Percentiles rank a stretch among this genome's conserved stretches.
Evolutionary conservation across 257 asterid genomes (phyloP).

Genomic region (Apocynum venetum): DNA sequence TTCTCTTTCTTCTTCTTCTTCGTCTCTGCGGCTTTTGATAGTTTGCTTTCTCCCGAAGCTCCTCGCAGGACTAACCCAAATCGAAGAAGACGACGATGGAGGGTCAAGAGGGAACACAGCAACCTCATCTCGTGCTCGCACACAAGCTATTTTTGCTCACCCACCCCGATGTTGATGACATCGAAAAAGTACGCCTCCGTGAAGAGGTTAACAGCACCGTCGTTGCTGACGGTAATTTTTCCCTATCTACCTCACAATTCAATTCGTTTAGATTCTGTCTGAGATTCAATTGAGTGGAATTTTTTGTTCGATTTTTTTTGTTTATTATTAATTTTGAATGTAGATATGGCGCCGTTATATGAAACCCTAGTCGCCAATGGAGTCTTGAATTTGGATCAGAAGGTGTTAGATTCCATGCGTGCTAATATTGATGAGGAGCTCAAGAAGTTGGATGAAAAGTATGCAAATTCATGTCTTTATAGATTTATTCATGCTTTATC

Average conservation of each 20-base stretch:
- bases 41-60: background rate
- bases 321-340: slow-evolving; percentile 1
- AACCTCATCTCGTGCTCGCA: slow-evolving; percentile 80
- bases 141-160: slow-evolving; percentile 65
- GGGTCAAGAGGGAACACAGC: slow-evolving; percentile 71
- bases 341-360: slow-evolving; percentile 81
- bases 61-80: background rate
- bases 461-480: background rate
- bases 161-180: slow-evolving; percentile 82
- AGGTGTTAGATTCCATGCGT: slow-evolving; percentile 65
- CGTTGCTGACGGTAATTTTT: slow-evolving; percentile 56
- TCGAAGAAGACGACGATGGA: slow-evolving; percentile 43
- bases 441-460: slow-evolving; percentile 78
- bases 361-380: slow-evolving; percentile 67
- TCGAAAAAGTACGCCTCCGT: slow-evolving; percentile 83
- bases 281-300: background rate
- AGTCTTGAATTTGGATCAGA: slow-evolving; percentile 61
- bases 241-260: background rate
- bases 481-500: background rate
- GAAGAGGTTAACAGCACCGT: slow-evolving; percentile 76
- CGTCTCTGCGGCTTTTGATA: background rate
- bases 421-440: slow-evolving; percentile 58
- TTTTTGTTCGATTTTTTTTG: background rate
- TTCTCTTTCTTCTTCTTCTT: too few relatives aligned
- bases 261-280: background rate